A percentile compares a stretch with the other conserved stretches of the same genome.
Evolutionary conservation across 1,284 basidiomycete genomes (phyloP).

Genomic region (Agroathelia rolfsii): DNA sequence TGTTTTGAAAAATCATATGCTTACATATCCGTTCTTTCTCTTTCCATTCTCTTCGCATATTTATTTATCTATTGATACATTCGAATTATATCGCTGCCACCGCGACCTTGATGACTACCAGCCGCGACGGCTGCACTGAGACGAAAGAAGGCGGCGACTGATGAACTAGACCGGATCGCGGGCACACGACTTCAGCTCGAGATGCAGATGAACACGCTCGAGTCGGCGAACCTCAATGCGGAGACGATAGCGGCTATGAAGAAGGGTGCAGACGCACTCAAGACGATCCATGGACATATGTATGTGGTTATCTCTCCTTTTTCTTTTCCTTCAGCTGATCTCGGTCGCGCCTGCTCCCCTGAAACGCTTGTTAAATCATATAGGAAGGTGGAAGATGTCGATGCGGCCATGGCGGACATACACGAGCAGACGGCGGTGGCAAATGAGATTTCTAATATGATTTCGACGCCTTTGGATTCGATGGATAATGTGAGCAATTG

Average conservation of each 20-base stretch:
- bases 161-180: slow-evolving; percentile 80
- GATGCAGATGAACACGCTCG: slow-evolving; percentile 94
- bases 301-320: slow-evolving; percentile 33
- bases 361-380: slow-evolving; percentile 7
- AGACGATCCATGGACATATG: slow-evolving; percentile 88
- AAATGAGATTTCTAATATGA: slow-evolving; percentile 92
- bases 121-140: slow-evolving; percentile 87
- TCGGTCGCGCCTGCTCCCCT: slow-evolving; percentile 5
- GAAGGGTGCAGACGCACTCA: slow-evolving; percentile 87
- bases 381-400: slow-evolving; percentile 89
- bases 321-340: too few relatives aligned
- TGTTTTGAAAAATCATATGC: too few relatives aligned
- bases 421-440: slow-evolving; percentile 91
- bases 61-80: slow-evolving; percentile 3
- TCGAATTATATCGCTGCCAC: not conserved
- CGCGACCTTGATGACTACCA: too few relatives aligned
- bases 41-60: not conserved
- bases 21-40: slow-evolving; percentile 4
- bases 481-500: slow-evolving; percentile 61
- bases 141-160: slow-evolving; percentile 89
- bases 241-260: slow-evolving; percentile 99
- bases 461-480: slow-evolving; percentile 71
- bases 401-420: slow-evolving; percentile 84
- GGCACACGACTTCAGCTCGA: slow-evolving; percentile 90
- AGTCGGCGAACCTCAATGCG: slow-evolving; percentile 96